Percentiles rank a stretch among this genome's conserved stretches.
These are phyloP conservation scores for Vaccinium myrtillus DNA, from an alignment of 148 eudicot species.

Conservation along the genomic window DNA sequence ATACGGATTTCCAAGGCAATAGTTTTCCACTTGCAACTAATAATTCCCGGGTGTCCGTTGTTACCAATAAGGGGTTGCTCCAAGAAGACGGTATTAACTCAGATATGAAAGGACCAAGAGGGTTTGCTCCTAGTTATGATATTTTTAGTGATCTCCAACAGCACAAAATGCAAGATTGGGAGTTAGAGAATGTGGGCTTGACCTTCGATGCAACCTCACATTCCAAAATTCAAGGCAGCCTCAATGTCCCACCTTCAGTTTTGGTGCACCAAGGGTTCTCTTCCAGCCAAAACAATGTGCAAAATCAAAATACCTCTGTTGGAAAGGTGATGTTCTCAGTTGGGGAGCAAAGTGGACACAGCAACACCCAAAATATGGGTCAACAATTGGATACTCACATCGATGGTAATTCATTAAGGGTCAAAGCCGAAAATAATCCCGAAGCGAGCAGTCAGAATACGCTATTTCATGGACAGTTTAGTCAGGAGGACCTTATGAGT, in stretches of 20 bases:
- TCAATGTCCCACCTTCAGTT: conserved; percentile 53
- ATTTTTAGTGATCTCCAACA: conserved; percentile 53
- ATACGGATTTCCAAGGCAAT: conserved; percentile 36
- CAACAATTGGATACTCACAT: conserved; percentile 35
- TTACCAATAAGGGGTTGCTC: conserved; percentile 36
- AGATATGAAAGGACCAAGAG: conserved; percentile 50
- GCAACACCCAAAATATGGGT: conserved; percentile 27
- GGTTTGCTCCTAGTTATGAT: conserved; percentile 55
- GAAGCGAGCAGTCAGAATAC: conserved; percentile 44
- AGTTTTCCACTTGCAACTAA: conserved; percentile 47
- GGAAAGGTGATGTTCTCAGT: conserved; percentile 40
- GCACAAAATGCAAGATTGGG: conserved; percentile 62
- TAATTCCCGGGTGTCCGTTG: conserved; percentile 38
- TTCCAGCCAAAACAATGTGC: conserved; percentile 34
- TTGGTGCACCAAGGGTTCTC: conserved; percentile 53
- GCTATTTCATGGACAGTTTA: conserved; percentile 45
- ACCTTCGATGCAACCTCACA: conserved; percentile 36
- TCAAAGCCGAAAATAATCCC: conserved; percentile 57
- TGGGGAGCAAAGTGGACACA: conserved; percentile 35
- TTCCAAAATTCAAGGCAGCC: conserved; percentile 29
- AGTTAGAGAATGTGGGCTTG: conserved; percentile 44
- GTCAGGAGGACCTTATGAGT: conserved; percentile 81
- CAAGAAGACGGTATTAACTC: conserved; percentile 46
- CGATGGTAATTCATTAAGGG: conserved; percentile 39
- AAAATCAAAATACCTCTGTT: conserved; percentile 28